Evolutionary conservation across 495 filamentous ascomycete genomes (phyloP).

Genomic region (Aeminium ludgeri): DNA sequence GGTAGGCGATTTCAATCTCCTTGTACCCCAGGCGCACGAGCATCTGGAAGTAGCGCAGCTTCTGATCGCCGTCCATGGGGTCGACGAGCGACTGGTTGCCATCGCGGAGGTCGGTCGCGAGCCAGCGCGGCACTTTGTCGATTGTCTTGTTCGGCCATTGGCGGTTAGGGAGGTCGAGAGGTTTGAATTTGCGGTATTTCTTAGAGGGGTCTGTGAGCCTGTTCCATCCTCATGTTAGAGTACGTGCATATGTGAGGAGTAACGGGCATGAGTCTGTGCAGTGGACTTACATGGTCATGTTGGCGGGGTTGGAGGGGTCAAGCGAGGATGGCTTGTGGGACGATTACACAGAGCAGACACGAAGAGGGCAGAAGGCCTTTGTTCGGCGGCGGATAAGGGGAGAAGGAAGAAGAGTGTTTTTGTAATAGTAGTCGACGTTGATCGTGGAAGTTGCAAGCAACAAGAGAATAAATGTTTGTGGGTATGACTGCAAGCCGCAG

Average conservation of each 20-base stretch:
- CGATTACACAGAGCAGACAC: no score
- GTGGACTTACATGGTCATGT: slow-evolving; percentile 1
- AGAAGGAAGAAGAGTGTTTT: no score
- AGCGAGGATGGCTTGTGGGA: no score
- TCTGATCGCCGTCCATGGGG: slow-evolving; percentile 65
- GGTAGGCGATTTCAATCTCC: slow-evolving; percentile 95
- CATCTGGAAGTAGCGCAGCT: slow-evolving; percentile 91
- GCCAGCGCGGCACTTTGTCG: slow-evolving; percentile 29
- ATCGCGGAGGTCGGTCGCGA: slow-evolving; percentile 28
- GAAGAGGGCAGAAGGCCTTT: no score
- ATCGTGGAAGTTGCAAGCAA: no score
- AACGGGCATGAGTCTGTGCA: background rate
- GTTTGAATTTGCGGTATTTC: slow-evolving; percentile 73
- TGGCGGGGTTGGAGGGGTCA: background rate
- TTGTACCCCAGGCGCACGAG: slow-evolving; percentile 88
- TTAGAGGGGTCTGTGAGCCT: slow-evolving; percentile 90
- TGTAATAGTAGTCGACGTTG: no score
- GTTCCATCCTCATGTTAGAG: background rate
- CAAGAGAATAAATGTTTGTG: no score
- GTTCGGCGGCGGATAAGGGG: no score
- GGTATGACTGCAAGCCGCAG: no score
- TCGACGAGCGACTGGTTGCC: slow-evolving; percentile 29
- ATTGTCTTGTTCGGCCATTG: slow-evolving; percentile 65
- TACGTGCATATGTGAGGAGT: background rate
- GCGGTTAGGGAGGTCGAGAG: slow-evolving; percentile 64